These are phyloP conservation scores for Saitozyma sp. DNA, from an alignment of 768 basidiomycete genomes.

Conservation along the genomic window DNA sequence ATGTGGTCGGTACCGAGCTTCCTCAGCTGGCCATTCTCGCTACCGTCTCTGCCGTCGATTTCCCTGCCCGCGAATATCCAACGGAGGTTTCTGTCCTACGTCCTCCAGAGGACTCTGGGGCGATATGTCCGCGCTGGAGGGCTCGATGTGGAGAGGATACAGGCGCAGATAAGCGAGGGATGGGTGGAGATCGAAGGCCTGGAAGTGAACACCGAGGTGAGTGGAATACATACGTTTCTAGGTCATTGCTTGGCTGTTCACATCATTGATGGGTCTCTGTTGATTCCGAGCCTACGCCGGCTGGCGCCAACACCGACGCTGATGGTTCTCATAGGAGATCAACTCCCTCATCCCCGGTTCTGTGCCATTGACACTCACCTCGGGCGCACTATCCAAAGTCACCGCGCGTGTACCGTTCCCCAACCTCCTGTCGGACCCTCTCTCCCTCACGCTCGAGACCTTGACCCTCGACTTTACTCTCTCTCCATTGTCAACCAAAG, in stretches of 20 bases:
- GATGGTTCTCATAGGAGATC: constrained; percentile 63
- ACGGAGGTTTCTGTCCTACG: constrained; percentile 82
- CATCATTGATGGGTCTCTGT: neutral
- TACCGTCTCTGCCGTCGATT: constrained; percentile 51
- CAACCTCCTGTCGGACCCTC: constrained; percentile 41
- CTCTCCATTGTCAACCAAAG: constrained; percentile 50
- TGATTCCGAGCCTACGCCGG: constrained; percentile 1
- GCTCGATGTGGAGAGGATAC: constrained; percentile 79
- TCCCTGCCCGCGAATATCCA: constrained; percentile 64
- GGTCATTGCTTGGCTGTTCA: neutral
- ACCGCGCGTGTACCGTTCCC: constrained; percentile 69
- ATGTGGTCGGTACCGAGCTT: constrained; percentile 41
- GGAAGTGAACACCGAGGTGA: constrained; percentile 71
- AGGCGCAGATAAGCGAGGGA: constrained; percentile 89
- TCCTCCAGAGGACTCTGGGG: constrained; percentile 78
- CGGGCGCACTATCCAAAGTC: constrained; percentile 72
- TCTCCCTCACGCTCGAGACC: constrained; percentile 42
- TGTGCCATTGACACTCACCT: constrained; percentile 67
- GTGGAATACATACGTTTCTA: constrained; percentile 38
- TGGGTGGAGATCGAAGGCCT: constrained; percentile 82
- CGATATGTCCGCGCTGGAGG: constrained; percentile 86
- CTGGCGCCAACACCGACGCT: too few species aligned
- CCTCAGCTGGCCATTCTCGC: constrained; percentile 35
- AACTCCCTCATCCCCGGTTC: constrained; percentile 63
- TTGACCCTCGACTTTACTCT: constrained; percentile 40